Percentiles rank a stretch among this genome's conserved stretches.
phyloP scores from a whole-genome alignment of 1,284 basidiomycete species.

The Cerioporus squamosus region DNA sequence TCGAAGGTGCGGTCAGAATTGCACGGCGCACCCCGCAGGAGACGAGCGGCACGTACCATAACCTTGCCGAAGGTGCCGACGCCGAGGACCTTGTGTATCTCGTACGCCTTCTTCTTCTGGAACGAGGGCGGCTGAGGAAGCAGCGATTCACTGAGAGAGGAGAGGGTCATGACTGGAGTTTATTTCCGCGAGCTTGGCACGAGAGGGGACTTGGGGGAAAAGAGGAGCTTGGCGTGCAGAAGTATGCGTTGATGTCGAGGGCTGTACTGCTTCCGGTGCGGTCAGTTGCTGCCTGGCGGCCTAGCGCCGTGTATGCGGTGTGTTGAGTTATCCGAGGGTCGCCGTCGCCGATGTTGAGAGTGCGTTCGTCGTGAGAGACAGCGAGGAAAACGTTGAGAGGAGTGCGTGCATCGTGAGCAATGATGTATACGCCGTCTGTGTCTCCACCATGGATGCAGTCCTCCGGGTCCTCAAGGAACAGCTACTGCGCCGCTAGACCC shows the following conservation, averaged over 20 bases:
- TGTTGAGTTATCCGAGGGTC: not conserved
- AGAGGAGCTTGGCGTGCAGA: not conserved
- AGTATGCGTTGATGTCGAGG: not conserved
- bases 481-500: too few relatives aligned
- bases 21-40: not conserved
- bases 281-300: not conserved
- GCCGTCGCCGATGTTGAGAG: not conserved
- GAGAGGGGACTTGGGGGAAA: not conserved
- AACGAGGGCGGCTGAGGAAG: conserved; percentile 85
- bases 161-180: conserved; percentile 33
- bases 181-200: not conserved
- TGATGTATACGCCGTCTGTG: too few relatives aligned
- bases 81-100: conserved; percentile 75
- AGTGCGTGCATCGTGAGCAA: too few relatives aligned
- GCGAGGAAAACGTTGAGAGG: too few relatives aligned
- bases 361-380: too few relatives aligned
- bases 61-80: conserved; percentile 89
- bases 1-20: not conserved
- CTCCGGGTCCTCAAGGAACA: too few relatives aligned
- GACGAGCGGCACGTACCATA: conserved; percentile 51
- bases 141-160: conserved; percentile 50
- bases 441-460: too few relatives aligned
- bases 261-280: conserved; percentile 4
- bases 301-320: not conserved
- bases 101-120: conserved; percentile 82